A percentile compares a stretch with the other conserved stretches of the same genome.
These are phyloP conservation scores for Colletotrichum sp. DNA, from an alignment of 2,329 filamentous ascomycete genomes.

Conservation along the genomic window DNA sequence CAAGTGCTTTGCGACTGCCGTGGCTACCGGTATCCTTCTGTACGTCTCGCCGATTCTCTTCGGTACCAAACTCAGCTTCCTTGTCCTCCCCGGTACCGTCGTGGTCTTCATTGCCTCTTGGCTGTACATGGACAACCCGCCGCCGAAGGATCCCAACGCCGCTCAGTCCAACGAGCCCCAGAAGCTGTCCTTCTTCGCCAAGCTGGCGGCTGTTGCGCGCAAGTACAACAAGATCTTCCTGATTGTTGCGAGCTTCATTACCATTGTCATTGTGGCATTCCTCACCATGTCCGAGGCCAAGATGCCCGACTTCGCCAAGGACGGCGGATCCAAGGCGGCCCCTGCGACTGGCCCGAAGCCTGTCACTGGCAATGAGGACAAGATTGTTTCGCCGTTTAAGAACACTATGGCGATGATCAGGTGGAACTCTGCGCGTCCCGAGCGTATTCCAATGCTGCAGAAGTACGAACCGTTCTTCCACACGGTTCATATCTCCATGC, in stretches of 20 bases:
- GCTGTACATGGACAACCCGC: constrained; percentile 32
- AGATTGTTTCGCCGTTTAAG: constrained; percentile 28
- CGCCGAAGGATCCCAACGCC: constrained; percentile 24
- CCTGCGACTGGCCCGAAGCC: not conserved
- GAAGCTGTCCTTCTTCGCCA: constrained; percentile 11
- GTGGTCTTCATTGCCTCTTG: constrained; percentile 34
- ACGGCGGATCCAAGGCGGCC: not conserved
- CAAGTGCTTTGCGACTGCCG: constrained; percentile 35
- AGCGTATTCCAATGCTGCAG: constrained; percentile 28
- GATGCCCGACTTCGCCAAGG: constrained; percentile 20
- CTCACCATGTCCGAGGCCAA: constrained; percentile 22
- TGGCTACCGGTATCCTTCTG: constrained; percentile 33
- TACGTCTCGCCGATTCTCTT: constrained; percentile 34
- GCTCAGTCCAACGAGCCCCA: constrained; percentile 6
- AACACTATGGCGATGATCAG: constrained; percentile 31
- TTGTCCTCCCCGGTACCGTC: constrained; percentile 31
- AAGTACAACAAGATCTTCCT: constrained; percentile 20
- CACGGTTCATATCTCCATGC: constrained; percentile 30
- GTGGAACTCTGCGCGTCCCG: constrained; percentile 27
- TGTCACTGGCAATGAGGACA: constrained; percentile 10
- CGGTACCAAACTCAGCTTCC: constrained; percentile 28
- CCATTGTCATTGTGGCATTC: constrained; percentile 23
- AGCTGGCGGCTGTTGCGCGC: constrained; percentile 14
- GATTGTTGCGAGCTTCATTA: constrained; percentile 15
- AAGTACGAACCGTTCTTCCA: constrained; percentile 35